These are phyloP conservation scores for Pelargonium fulgidum DNA, from an alignment of 441 rosid species.

Conservation along the genomic window DNA sequence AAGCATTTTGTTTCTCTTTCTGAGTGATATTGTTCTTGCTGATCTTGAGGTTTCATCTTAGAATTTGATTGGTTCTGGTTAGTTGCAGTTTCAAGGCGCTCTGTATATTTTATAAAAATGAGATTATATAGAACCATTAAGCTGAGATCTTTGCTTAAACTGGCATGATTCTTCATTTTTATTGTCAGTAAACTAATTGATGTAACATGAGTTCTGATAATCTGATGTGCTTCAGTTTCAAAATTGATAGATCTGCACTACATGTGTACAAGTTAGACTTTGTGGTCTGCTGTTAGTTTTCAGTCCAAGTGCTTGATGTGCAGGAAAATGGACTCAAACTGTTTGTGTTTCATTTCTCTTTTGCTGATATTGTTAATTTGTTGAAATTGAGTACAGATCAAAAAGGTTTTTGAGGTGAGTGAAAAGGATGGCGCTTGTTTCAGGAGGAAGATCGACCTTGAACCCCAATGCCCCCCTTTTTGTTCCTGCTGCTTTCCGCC, in stretches of 20 bases:
- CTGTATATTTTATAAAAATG: too few species aligned
- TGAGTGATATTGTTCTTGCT: background rate
- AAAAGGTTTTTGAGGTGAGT: background rate
- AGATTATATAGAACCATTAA: background rate
- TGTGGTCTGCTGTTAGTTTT: too few species aligned
- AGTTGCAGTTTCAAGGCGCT: too few species aligned
- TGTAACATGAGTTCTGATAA: too few species aligned
- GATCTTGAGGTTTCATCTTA: background rate
- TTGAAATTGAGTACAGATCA: background rate
- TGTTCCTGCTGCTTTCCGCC: slow-evolving; percentile 34
- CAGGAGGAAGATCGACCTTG: slow-evolving; percentile 29
- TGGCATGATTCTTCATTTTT: too few species aligned
- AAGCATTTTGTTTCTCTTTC: background rate
- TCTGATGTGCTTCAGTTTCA: too few species aligned
- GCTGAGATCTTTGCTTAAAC: background rate
- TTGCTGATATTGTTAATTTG: background rate
- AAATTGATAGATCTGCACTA: too few species aligned
- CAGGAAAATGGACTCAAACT: too few species aligned
- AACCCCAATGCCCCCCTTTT: slow-evolving; percentile 25
- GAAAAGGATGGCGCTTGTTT: slow-evolving; percentile 28
- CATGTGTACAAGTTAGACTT: too few species aligned
- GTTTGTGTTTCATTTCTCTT: background rate
- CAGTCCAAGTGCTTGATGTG: too few species aligned
- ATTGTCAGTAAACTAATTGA: too few species aligned
- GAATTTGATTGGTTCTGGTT: background rate